Base-by-base conservation (phyloP, 2,329 filamentous ascomycete species). In the Colletotrichum spinosum region DNA sequence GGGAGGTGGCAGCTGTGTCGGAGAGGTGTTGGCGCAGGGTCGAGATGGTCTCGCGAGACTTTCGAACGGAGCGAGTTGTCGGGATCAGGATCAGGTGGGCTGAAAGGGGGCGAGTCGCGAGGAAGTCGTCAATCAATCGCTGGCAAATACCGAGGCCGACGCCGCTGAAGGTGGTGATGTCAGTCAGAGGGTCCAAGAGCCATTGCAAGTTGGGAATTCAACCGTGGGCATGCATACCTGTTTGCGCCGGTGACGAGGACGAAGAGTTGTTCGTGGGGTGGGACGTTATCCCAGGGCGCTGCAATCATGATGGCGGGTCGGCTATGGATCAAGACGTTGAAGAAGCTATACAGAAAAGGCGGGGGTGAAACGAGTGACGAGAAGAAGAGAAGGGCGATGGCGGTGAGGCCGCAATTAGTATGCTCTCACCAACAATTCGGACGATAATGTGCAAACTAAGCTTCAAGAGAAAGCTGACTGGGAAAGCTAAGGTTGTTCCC, bases 101-200 rank as follows among this genome's bases (percentile, higher is more conserved):
- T 37, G 84, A 82, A 53, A 88, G 82, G 37, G 91, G 87, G 41
- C 88, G 89, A 11, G 88, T 87, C 65, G 83, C 81, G 65, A 97
- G 88, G 81, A 97, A 97, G 72, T 97, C 92, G 81, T 97, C 93
- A 71, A 97, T 95, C 61, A 97, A 84, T 67, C 93, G 92, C 73
- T 92, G 88, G 75, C 92, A 92, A 70, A 92, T 94, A 60, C 91
- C 90, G 72, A 95, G 91, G 49, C 95, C 95, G 49, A 97, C 88
- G 67, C 95, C 95, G 75, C 95, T 97, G 77, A 33, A 25, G 13
- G 2, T 6, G n/a, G 50, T 65, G 44, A 60, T 52, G 13, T 15
- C 7, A 17, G 15, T 13, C 38, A 42, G 51, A 55, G 17, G 44
- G 17, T 37, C 46, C 55, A 61, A 44, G 15, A 4, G 38, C 6